These are phyloP conservation scores for Neopestalotiopsis sp. DNA, from an alignment of 2,329 filamentous ascomycete genomes.

Conservation along the genomic window DNA sequence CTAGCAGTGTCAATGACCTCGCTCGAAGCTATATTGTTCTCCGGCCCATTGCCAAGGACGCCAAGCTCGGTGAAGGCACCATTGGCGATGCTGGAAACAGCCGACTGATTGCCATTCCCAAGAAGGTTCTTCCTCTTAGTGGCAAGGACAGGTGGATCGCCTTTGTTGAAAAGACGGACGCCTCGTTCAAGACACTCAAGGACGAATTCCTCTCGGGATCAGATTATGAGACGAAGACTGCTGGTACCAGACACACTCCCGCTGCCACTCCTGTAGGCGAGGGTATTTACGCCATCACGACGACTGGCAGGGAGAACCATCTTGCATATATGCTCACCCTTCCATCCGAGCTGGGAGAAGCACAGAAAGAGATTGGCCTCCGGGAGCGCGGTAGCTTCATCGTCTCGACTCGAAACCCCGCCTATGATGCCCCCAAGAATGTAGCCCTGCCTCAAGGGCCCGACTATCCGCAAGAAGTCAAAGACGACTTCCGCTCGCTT, in stretches of 20 bases:
- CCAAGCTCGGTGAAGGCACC: slow-evolving; percentile 63
- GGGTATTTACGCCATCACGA: slow-evolving; percentile 83
- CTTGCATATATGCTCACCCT: slow-evolving; percentile 82
- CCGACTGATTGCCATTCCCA: slow-evolving; percentile 79
- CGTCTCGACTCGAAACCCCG: slow-evolving; percentile 80
- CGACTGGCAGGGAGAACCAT: slow-evolving; percentile 74
- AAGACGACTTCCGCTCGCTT: slow-evolving; percentile 73
- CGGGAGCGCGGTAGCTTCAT: slow-evolving; percentile 77
- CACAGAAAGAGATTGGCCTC: slow-evolving; percentile 79
- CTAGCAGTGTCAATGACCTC: slow-evolving; percentile 73
- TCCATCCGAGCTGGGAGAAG: slow-evolving; percentile 69
- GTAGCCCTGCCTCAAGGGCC: slow-evolving; percentile 68
- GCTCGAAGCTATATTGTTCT: slow-evolving; percentile 82
- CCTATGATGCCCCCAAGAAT: slow-evolving; percentile 68
- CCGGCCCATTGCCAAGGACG: slow-evolving; percentile 72
- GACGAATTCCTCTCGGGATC: slow-evolving; percentile 70
- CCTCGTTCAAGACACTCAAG: slow-evolving; percentile 72
- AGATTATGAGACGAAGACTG: slow-evolving; percentile 79
- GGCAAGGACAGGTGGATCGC: slow-evolving; percentile 75
- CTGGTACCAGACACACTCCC: slow-evolving; percentile 70
- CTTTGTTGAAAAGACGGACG: slow-evolving; percentile 79
- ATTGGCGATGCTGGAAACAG: slow-evolving; percentile 63
- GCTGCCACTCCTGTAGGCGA: slow-evolving; percentile 80
- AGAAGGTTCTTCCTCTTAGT: slow-evolving; percentile 79
- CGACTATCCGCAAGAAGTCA: slow-evolving; percentile 73